Evolutionary conservation across 148 eudicot genomes (phyloP).

Genomic region (Vaccinium corymbosum): DNA sequence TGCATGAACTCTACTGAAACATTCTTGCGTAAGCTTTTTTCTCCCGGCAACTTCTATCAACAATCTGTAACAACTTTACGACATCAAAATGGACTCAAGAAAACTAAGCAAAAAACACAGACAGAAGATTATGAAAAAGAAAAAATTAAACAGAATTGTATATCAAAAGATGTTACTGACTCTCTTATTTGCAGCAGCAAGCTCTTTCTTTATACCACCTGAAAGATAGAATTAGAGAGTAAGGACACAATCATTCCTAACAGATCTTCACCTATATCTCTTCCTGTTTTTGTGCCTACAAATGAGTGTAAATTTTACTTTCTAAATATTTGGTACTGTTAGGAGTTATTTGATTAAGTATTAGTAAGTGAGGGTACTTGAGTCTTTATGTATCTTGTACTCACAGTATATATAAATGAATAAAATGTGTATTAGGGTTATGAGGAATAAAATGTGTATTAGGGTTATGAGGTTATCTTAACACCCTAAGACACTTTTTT

Average conservation of each 20-base stretch:
- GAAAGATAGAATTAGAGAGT: conserved; percentile 11
- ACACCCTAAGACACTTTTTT: no score
- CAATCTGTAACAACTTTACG: conserved; percentile 45
- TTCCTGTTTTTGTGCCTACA: neutral
- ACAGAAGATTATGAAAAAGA: neutral
- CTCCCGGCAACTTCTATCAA: conserved; percentile 66
- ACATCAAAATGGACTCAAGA: neutral
- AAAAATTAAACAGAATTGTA: neutral
- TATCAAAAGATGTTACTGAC: conserved; percentile 24
- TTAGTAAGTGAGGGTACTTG: no score
- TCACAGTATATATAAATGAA: no score
- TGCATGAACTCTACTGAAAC: conserved; percentile 41
- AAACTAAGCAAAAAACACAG: neutral
- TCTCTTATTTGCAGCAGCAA: conserved; percentile 70
- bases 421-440: no score
- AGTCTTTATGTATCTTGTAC: no score
- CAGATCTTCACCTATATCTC: neutral
- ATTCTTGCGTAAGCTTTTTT: conserved; percentile 73
- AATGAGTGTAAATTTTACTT: neutral
- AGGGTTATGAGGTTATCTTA: no score
- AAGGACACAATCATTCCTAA: conserved; percentile 13
- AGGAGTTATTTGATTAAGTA: no score
- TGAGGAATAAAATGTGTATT: no score
- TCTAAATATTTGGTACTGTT: no score
- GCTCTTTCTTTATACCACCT: conserved; percentile 72